Conservation (phyloP, 2,329 filamentous ascomycete species). For the Pseudocercospora pini-densiflorae region DNA sequence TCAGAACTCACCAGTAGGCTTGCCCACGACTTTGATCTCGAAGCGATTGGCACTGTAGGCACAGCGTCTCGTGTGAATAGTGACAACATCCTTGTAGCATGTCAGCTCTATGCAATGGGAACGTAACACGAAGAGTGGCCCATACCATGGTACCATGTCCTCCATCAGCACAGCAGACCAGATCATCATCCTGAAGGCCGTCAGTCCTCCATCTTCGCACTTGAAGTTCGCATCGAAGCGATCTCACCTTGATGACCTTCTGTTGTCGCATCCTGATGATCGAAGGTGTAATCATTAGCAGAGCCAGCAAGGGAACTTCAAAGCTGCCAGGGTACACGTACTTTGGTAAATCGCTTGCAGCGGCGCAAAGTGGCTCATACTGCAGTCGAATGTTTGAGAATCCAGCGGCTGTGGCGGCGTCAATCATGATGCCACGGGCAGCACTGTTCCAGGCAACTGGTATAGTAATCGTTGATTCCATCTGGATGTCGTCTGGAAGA, state of each 20-base stretch:
- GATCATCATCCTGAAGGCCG: neutral
- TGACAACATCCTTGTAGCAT: neutral
- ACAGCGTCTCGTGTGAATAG: neutral
- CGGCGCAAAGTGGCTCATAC: neutral
- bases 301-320: neutral
- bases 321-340: neutral
- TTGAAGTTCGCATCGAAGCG: too few relatives aligned
- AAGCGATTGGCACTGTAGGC: neutral
- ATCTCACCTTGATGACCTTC: neutral
- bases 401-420: neutral
- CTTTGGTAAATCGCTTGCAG: neutral
- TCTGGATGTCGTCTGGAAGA: neutral
- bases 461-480: neutral
- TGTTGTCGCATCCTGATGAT: neutral
- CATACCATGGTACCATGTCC: neutral
- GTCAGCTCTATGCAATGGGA: neutral
- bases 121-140: neutral
- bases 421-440: slow-evolving; percentile 2
- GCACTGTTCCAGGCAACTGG: neutral
- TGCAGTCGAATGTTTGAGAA: slow-evolving; percentile 3
- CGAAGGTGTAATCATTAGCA: neutral
- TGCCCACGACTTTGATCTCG: neutral
- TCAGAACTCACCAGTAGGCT: neutral
- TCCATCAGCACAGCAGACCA: neutral
- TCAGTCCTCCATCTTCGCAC: neutral